Evolutionary conservation across 2,329 filamentous ascomycete species (phyloP).

Genomic region (Clathrospora elynae): DNA sequence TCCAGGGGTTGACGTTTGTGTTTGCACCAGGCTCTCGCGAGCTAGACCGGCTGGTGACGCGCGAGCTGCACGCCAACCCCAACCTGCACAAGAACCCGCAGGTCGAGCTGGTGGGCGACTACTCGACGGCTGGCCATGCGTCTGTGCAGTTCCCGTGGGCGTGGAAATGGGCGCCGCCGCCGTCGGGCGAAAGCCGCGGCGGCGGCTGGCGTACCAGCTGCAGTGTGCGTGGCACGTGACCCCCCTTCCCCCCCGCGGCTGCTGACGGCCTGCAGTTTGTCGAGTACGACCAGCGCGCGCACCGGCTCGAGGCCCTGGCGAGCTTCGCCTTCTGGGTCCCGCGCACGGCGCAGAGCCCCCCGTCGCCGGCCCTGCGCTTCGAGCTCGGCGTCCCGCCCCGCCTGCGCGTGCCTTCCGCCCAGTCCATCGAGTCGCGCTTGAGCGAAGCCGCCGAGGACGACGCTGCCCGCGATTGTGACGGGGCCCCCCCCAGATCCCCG

Average conservation of each 20-base stretch:
- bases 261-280: conserved; percentile 70
- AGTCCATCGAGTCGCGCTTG: conserved; percentile 82
- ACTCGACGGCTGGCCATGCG: conserved; percentile 77
- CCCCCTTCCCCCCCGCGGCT: neutral
- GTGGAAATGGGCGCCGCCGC: conserved; percentile 96
- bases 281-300: conserved; percentile 93
- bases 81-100: conserved; percentile 98
- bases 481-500: conserved; percentile 53
- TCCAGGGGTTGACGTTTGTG: conserved; percentile 90
- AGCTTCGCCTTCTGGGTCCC: conserved; percentile 94
- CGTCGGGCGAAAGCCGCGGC: conserved; percentile 75
- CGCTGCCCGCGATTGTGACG: conserved; percentile 50
- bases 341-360: conserved; percentile 48
- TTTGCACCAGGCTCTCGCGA: conserved; percentile 85
- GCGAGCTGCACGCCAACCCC: conserved; percentile 95
- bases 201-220: conserved; percentile 96
- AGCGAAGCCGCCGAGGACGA: conserved; percentile 68
- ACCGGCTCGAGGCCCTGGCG: conserved; percentile 83
- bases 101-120: conserved; percentile 93
- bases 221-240: conserved; percentile 63
- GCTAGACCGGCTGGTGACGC: conserved; percentile 88
- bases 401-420: conserved; percentile 80
- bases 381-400: conserved; percentile 74
- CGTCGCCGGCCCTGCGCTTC: conserved; percentile 68
- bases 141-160: conserved; percentile 92